phyloP scores from a whole-genome alignment of 192 early-diverging fungal species.

The Backusella circina region DNA sequence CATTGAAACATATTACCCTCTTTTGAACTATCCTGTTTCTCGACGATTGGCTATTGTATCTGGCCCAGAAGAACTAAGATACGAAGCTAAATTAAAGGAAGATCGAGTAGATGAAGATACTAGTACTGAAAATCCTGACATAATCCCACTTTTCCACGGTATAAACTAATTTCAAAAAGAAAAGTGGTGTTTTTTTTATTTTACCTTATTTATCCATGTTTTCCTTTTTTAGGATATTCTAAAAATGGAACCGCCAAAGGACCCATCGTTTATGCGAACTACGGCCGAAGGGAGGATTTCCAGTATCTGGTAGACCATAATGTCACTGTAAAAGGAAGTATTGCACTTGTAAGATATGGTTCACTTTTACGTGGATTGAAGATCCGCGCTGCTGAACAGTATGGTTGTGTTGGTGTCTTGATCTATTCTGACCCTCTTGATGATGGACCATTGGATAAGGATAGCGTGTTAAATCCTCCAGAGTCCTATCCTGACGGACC shows the following conservation, averaged over 20 bases:
- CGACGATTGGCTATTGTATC: conserved; percentile 53
- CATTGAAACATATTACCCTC: conserved; percentile 58
- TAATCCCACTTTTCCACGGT: conserved; percentile 61
- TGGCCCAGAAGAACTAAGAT: conserved; percentile 37
- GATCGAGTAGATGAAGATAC: conserved; percentile 55
- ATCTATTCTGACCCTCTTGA: conserved; percentile 67
- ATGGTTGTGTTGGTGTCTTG: conserved; percentile 51
- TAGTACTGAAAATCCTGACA: conserved; percentile 48
- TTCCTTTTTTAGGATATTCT: conserved; percentile 35
- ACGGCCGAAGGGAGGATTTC: conserved; percentile 57
- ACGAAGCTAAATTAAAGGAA: conserved; percentile 52
- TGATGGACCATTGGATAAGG: conserved; percentile 48
- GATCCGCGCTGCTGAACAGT: conserved; percentile 50
- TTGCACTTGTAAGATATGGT: conserved; percentile 63
- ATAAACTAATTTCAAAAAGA: not conserved
- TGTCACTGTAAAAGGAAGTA: conserved; percentile 41
- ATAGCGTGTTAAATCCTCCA: conserved; percentile 9
- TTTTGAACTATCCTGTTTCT: conserved; percentile 51
- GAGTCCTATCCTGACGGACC: conserved; percentile 31
- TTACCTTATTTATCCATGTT: not conserved
- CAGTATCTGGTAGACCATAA: conserved; percentile 36
- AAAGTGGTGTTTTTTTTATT: not conserved
- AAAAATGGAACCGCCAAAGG: conserved; percentile 55
- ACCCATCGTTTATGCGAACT: conserved; percentile 62
- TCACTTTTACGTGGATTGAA: conserved; percentile 52